Conservation (phyloP, 768 basidiomycete genomes). For the Punctularia strigosozonata region DNA sequence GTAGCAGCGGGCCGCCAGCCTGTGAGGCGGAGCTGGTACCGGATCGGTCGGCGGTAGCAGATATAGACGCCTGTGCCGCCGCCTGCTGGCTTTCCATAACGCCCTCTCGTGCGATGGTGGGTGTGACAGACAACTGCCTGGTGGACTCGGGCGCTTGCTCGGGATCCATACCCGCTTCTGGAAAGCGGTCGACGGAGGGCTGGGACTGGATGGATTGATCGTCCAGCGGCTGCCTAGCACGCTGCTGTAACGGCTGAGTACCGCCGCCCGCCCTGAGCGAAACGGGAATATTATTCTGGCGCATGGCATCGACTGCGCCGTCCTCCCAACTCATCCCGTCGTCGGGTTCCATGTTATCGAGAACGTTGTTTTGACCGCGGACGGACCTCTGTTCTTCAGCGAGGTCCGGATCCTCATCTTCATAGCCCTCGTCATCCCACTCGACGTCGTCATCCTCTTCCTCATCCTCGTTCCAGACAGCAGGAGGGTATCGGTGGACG, state of each 20-base stretch:
- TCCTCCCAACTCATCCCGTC: conserved; percentile 90
- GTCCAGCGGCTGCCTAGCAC: conserved; percentile 15
- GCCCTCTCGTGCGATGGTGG: conserved; percentile 54
- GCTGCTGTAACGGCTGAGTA: conserved; percentile 16
- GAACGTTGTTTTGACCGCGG: conserved; percentile 22
- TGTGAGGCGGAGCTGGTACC: conserved; percentile 6
- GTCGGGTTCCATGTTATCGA: conserved; percentile 49
- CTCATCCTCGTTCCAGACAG: conserved; percentile 75
- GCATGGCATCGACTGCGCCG: conserved; percentile 40
- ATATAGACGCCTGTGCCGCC: too few species aligned
- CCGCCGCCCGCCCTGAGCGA: conserved; percentile 22
- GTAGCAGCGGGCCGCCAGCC: conserved; percentile 17
- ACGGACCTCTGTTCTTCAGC: conserved; percentile 46
- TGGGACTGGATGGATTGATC: conserved; percentile 21
- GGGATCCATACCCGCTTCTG: too few species aligned
- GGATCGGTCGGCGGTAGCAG: conserved; percentile 15
- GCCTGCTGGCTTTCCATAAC: too few species aligned
- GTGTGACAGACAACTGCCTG: conserved; percentile 66
- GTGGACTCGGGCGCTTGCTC: conserved; percentile 64
- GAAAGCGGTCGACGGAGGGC: conserved; percentile 37
- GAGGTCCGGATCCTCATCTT: conserved; percentile 58
- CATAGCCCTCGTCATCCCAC: conserved; percentile 59
- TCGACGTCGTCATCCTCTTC: conserved; percentile 44
- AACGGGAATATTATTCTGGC: conserved; percentile 21
- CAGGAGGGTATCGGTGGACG: conserved; percentile 69